Base-by-base conservation (phyloP, 1,284 basidiomycete genomes). In the Neonothopanus nambi region DNA sequence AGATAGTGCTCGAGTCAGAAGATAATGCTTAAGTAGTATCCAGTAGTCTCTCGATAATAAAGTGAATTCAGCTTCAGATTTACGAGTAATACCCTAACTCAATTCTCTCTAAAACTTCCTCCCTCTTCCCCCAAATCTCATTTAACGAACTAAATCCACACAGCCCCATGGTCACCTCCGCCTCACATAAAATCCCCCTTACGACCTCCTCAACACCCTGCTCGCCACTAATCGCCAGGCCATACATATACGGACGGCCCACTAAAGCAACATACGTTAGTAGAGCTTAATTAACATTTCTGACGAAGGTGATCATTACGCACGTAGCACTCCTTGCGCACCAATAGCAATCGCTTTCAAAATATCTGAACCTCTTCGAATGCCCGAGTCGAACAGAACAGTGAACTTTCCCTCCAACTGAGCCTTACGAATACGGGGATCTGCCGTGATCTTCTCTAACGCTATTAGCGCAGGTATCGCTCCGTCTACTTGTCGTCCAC, bases 341-440 rank as follows among this genome's bases (percentile, higher is more conserved):
- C 76, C 75, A 12, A 79, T 65, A n/a, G 77, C 76, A 46, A 78
- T 60, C 1, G 82, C 81, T 67, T 84, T 83, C 68, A 83, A 80
- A 20, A 81, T 70, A 60, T 84, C 82, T 12, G 78, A 63, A 9
- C 77, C 81, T 13, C 76, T 78, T 38, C 82, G 72, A 30, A 84
- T 70, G 5, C 81, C 80, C 13, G 79, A 82, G 63, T 85, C 83
- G 61, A 84, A 84, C 17, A 84, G 67, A 57, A 85, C 76, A 1
- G 76, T 80, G 68, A 83, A 74, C 55, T 77, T 77, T 77, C 61
- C 23, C 40, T 42, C 33, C 8, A 26, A 11, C 36, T 51, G 40
- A n/a, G 50, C 50, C n/a, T 44, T 44, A 20, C 33, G 45, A 23
- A 47, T 37, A 11, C 45, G 35, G 8, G 45, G 33, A 13, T 50